Base-by-base conservation (phyloP, 768 basidiomycete species). In the Glaciozyma antarctica region DNA sequence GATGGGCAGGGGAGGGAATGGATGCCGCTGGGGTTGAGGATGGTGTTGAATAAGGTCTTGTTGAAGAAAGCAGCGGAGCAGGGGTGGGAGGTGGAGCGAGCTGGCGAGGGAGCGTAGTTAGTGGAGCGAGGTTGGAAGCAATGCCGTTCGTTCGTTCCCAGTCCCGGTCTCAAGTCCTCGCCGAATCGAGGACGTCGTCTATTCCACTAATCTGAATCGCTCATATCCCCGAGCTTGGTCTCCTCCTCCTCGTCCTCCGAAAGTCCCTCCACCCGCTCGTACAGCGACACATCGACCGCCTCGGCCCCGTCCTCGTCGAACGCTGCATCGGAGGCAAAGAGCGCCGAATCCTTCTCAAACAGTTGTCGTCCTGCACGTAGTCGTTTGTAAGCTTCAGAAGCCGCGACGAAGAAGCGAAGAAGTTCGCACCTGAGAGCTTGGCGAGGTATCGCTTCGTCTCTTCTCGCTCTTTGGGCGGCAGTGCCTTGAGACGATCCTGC, bases 281-380 rank as follows among this genome's bases (percentile, higher is more conserved):
- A 99, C 75, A 92, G 87, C 70, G 85, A 88, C 73, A 89, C 77
- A 75, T 97, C 93, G 58, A 98, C 89, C 61, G 87, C 84, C 0
- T 84, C 82, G 30, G 85, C 92, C 74, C 92, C 94, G 76, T 97
- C 80, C 55, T 77, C 93, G 73, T 86, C 77, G 45, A 92, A 79
- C 19, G 77, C 81, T 68, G 88, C 88, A 61, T 97, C 94, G 55
- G 88, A 86, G 13, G 78, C 78, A 6, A 79, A 30, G 43, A 65
- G 58, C 41, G 41, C 83, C 47, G 84, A 83, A 77, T 94, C 47
- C 47, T 48, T 48, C 47, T 48, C 90, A 77, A 98, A 99, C 53
- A 97, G 78, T 78, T 95, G 91, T 28, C 90, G 85, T 32, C 94
- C 94, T 94, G 70, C 63, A 32, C 45, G 17, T 17, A 17, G n/a